Evolutionary conservation across 495 filamentous ascomycete species (phyloP).

Genomic region (Ascobolus immersus): DNA sequence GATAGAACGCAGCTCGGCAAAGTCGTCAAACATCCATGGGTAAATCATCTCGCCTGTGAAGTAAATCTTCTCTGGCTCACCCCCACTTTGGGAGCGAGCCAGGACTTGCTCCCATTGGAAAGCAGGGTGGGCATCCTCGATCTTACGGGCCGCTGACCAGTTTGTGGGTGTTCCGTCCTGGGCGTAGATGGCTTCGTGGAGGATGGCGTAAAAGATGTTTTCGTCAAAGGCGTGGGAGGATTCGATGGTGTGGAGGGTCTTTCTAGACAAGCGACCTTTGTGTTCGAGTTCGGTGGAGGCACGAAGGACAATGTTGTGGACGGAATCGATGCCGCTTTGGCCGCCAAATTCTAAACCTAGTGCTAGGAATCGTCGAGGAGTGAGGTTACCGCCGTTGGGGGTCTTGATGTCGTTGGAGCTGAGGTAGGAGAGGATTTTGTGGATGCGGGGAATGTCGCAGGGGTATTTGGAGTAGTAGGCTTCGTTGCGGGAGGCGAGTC

Average conservation of each 20-base stretch:
- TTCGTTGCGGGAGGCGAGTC: slow-evolving; percentile 27
- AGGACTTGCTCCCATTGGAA: slow-evolving; percentile 18
- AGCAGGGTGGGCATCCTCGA: slow-evolving; percentile 10
- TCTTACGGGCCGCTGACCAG: slow-evolving; percentile 26
- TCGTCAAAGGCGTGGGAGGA: slow-evolving; percentile 38
- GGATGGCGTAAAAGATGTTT: slow-evolving; percentile 53
- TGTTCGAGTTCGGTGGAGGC: slow-evolving; percentile 41
- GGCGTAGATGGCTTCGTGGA: slow-evolving; percentile 73
- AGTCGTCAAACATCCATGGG: slow-evolving; percentile 54
- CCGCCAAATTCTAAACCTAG: slow-evolving; percentile 51
- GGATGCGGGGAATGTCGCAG: slow-evolving; percentile 50
- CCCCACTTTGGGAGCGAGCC: slow-evolving; percentile 4
- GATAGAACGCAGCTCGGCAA: slow-evolving; percentile 40
- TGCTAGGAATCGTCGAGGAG: slow-evolving; percentile 41
- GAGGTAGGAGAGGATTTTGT: slow-evolving; percentile 37
- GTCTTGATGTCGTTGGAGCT: slow-evolving; percentile 29
- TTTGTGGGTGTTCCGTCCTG: slow-evolving; percentile 21
- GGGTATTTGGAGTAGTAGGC: slow-evolving; percentile 69
- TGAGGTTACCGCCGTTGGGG: slow-evolving; percentile 42
- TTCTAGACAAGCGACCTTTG: slow-evolving; percentile 46
- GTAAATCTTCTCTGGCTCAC: slow-evolving; percentile 36
- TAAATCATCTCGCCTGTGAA: slow-evolving; percentile 91
- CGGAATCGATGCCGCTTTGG: slow-evolving; percentile 37
- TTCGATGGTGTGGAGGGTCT: slow-evolving; percentile 42
- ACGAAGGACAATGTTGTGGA: slow-evolving; percentile 47